Conservation (phyloP, 225 moss, liverwort and hornwort species). For the Thuidium tamariscinum region DNA sequence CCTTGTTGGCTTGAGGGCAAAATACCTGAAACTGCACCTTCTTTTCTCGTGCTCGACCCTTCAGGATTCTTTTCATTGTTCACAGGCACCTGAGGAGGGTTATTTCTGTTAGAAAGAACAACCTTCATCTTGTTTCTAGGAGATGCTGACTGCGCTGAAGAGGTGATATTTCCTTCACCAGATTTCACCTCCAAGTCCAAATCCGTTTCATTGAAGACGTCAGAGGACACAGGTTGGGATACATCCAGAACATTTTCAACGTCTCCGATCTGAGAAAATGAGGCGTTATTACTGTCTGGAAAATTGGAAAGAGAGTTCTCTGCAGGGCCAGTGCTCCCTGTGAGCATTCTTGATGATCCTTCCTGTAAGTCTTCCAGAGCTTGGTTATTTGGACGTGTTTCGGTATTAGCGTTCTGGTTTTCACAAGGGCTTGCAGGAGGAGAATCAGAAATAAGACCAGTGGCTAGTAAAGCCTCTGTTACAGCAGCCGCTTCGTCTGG, state of each 20-base stretch:
- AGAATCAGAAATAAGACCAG: constrained; percentile 60
- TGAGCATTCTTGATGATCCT: background rate
- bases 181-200: constrained; percentile 26
- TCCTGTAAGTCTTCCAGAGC: background rate
- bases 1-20: background rate
- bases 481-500: constrained; percentile 15
- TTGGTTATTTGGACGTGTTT: background rate
- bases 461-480: constrained; percentile 43
- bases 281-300: background rate
- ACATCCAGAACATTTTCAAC: constrained; percentile 46
- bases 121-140: constrained; percentile 39
- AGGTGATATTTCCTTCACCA: background rate
- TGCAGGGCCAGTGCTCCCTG: background rate
- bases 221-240: constrained; percentile 13
- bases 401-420: background rate
- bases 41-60: background rate
- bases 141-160: background rate
- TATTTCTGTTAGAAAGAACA: constrained; percentile 16
- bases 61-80: background rate
- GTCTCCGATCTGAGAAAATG: background rate
- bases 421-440: constrained; percentile 30
- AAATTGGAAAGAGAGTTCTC: background rate
- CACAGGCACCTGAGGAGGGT: background rate
- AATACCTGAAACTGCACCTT: constrained; percentile 2
- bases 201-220: constrained; percentile 26